These are phyloP conservation scores for Alternaria burnsii DNA, from an alignment of 2,329 filamentous ascomycete genomes.

Conservation along the genomic window DNA sequence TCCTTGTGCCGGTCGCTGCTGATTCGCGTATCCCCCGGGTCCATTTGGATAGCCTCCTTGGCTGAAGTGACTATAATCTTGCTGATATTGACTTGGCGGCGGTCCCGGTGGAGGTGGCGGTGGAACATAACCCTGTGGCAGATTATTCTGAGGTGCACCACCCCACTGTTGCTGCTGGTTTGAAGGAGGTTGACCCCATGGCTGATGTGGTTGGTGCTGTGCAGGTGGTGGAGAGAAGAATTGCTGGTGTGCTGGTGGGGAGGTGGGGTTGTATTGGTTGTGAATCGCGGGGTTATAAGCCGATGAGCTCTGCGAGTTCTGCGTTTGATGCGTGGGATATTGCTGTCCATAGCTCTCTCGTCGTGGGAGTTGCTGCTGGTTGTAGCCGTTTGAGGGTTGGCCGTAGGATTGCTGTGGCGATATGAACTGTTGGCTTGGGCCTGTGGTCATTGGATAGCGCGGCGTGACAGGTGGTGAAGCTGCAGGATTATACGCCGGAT, in stretches of 20 bases:
- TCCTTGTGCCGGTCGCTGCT: conserved; percentile 45
- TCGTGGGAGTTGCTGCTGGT: conserved; percentile 40
- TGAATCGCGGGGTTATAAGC: conserved; percentile 57
- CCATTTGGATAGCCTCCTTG: conserved; percentile 64
- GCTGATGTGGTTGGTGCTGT: conserved; percentile 60
- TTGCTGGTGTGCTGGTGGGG: conserved; percentile 66
- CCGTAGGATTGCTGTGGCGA: conserved; percentile 42
- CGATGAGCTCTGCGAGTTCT: conserved; percentile 37
- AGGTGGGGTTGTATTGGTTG: conserved; percentile 54
- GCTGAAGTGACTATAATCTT: conserved; percentile 62
- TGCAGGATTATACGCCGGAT: conserved; percentile 62
- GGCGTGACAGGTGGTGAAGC: conserved; percentile 58
- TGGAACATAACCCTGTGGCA: conserved; percentile 71
- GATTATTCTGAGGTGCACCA: conserved; percentile 62
- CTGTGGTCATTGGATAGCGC: conserved; percentile 52
- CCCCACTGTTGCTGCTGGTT: conserved; percentile 61
- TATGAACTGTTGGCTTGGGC: conserved; percentile 43
- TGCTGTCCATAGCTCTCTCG: conserved; percentile 47
- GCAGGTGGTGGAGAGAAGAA: conserved; percentile 60
- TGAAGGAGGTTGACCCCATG: conserved; percentile 56
- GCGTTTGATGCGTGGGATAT: conserved; percentile 25
- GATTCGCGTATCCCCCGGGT: conserved; percentile 50
- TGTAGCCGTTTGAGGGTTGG: conserved; percentile 35
- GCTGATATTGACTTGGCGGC: conserved; percentile 61
- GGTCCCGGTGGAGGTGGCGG: conserved; percentile 73